Percentiles rank a stretch among this genome's conserved stretches.
Evolutionary conservation across 352 stramenopile genomes (phyloP).

Genomic region (Phytophthora lateralis): DNA sequence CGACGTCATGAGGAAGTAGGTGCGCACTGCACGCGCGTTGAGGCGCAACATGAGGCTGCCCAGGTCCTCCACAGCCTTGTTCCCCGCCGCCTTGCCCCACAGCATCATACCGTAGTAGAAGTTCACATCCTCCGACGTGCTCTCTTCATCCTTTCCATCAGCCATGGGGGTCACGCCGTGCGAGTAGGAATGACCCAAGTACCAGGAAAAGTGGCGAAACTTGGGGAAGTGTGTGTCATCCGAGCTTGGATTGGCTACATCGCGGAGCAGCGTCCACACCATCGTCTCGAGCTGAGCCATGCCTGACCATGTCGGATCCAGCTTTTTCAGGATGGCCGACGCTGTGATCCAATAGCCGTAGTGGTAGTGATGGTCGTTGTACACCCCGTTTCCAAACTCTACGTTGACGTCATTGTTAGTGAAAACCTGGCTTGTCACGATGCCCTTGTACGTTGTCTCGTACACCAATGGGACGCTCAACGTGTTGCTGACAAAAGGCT

Average conservation of each 20-base stretch:
- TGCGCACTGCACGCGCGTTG: slow-evolving; percentile 61
- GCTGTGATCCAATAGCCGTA: slow-evolving; percentile 81
- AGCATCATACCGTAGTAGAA: slow-evolving; percentile 85
- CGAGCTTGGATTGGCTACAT: slow-evolving; percentile 71
- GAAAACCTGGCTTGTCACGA: slow-evolving; percentile 60
- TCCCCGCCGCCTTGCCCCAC: slow-evolving; percentile 64
- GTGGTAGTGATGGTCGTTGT: slow-evolving; percentile 89
- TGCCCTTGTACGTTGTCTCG: slow-evolving; percentile 73
- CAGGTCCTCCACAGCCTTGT: slow-evolving; percentile 66
- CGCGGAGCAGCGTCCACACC: slow-evolving; percentile 66
- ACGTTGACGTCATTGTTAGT: slow-evolving; percentile 51
- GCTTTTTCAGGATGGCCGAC: slow-evolving; percentile 56
- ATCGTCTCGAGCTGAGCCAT: slow-evolving; percentile 65
- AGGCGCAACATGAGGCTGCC: slow-evolving; percentile 80
- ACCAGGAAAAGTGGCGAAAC: slow-evolving; percentile 84
- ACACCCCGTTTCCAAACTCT: slow-evolving; percentile 73
- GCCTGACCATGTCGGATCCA: slow-evolving; percentile 61
- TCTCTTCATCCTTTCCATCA: slow-evolving; percentile 81
- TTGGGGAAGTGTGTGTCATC: slow-evolving; percentile 69
- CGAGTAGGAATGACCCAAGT: slow-evolving; percentile 74
- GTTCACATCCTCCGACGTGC: slow-evolving; percentile 79
- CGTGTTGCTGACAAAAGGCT: slow-evolving; percentile 67
- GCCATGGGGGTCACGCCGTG: slow-evolving; percentile 12
- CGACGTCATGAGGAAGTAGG: slow-evolving; percentile 70
- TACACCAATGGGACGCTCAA: slow-evolving; percentile 64